phyloP scores from a whole-genome alignment of 352 stramenopile genomes.

The Hyaloperonospora brassicae region DNA sequence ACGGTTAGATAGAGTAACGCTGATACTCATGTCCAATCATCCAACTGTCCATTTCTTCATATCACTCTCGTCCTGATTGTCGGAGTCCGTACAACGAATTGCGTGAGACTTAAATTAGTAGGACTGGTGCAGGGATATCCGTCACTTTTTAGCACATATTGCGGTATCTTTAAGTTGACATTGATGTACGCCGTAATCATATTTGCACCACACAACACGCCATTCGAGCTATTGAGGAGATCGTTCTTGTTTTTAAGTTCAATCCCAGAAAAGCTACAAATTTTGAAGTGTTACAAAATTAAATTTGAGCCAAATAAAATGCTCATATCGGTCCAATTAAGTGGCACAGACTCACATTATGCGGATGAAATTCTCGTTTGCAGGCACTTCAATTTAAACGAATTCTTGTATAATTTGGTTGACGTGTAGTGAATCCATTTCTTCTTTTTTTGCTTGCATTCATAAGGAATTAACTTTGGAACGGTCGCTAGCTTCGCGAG shows the following conservation, averaged over 20 bases:
- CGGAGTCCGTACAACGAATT: background rate
- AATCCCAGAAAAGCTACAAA: slow-evolving; percentile 1
- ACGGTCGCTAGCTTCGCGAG: too few relatives aligned
- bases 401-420: too few relatives aligned
- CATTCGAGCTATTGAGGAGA: slow-evolving; percentile 1
- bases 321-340: background rate
- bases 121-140: background rate
- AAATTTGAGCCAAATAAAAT: slow-evolving; percentile 3
- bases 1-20: background rate
- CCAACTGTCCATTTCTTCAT: background rate
- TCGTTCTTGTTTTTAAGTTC: slow-evolving; percentile 1
- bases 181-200: slow-evolving; percentile 10
- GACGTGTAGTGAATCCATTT: too few relatives aligned
- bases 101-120: background rate
- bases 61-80: background rate
- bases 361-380: background rate
- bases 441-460: too few relatives aligned
- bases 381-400: too few relatives aligned
- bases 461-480: too few relatives aligned
- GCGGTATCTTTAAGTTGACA: background rate
- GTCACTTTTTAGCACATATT: slow-evolving; percentile 5
- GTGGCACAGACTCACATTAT: background rate
- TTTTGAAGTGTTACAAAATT: slow-evolving; percentile 4
- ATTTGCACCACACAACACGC: slow-evolving; percentile 1
- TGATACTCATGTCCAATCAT: background rate